phyloP scores from a whole-genome alignment of 148 eudicot species.

The Chenopodium quinoa region DNA sequence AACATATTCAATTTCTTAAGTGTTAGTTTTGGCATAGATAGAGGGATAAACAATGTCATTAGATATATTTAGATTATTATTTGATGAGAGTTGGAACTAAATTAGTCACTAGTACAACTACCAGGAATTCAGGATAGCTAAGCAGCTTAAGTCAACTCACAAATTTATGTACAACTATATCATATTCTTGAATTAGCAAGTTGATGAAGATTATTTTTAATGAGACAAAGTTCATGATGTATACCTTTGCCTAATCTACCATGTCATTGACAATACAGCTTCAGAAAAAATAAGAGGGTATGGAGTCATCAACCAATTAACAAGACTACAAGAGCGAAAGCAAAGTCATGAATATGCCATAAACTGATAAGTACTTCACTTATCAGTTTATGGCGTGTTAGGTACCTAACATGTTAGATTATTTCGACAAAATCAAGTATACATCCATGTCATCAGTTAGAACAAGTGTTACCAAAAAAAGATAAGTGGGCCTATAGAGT shows the following conservation, averaged over 20 bases:
- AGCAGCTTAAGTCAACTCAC: not conserved
- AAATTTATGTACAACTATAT: too few relatives aligned
- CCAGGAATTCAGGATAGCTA: not conserved
- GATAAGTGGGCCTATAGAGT: not conserved
- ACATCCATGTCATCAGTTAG: not conserved
- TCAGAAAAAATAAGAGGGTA: too few relatives aligned
- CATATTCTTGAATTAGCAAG: not conserved
- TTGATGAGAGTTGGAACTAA: not conserved
- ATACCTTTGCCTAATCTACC: too few relatives aligned
- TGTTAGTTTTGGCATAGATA: too few relatives aligned
- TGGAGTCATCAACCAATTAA: too few relatives aligned
- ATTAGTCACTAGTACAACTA: not conserved
- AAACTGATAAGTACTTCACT: too few relatives aligned
- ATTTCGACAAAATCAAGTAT: not conserved
- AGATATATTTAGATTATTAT: not conserved
- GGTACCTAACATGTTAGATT: not conserved
- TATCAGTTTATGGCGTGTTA: not conserved
- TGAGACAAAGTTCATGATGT: not conserved
- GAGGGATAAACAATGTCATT: too few relatives aligned
- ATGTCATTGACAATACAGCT: too few relatives aligned
- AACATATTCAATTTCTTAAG: too few relatives aligned
- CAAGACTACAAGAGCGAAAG: too few relatives aligned
- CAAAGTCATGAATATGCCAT: too few relatives aligned
- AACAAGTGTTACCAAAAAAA: not conserved
- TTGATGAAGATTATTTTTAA: not conserved